phyloP scores from a whole-genome alignment of 2,329 filamentous ascomycete species.

The Pseudocercospora fijiensis region DNA sequence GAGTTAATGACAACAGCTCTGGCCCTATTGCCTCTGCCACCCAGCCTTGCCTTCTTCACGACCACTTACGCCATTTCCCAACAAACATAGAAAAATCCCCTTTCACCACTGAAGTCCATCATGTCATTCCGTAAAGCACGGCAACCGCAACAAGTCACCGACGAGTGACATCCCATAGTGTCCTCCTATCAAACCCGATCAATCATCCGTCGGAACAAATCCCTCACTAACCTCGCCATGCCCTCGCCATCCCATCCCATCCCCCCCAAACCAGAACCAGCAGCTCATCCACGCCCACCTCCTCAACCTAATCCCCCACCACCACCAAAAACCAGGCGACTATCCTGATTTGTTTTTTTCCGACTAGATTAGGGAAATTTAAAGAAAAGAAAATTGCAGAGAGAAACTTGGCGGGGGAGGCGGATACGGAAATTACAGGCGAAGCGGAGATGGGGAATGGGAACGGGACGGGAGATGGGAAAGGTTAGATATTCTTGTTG shows the following conservation, averaged over 20 bases:
- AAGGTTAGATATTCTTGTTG: not conserved
- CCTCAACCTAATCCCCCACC: not conserved
- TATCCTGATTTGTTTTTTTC: not conserved
- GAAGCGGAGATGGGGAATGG: not conserved
- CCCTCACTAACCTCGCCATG: not conserved
- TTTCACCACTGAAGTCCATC: too few relatives aligned
- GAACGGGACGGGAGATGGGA: not conserved
- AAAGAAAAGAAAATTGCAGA: not conserved
- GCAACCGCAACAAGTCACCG: too few relatives aligned
- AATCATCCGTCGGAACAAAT: not conserved
- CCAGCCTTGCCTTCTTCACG: not conserved
- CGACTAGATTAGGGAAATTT: not conserved
- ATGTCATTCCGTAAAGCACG: too few relatives aligned
- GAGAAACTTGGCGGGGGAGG: not conserved
- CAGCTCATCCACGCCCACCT: not conserved
- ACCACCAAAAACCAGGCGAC: not conserved
- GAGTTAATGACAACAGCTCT: not conserved
- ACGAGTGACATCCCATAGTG: not conserved
- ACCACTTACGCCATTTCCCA: not conserved
- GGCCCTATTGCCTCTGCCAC: not conserved
- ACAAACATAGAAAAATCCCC: not conserved
- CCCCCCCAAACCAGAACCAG: not conserved
- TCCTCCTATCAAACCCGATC: too few relatives aligned
- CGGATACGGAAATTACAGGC: not conserved
- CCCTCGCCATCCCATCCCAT: not conserved